Base-by-base conservation (phyloP, 768 basidiomycete species). In the Psilocybe azurescens region DNA sequence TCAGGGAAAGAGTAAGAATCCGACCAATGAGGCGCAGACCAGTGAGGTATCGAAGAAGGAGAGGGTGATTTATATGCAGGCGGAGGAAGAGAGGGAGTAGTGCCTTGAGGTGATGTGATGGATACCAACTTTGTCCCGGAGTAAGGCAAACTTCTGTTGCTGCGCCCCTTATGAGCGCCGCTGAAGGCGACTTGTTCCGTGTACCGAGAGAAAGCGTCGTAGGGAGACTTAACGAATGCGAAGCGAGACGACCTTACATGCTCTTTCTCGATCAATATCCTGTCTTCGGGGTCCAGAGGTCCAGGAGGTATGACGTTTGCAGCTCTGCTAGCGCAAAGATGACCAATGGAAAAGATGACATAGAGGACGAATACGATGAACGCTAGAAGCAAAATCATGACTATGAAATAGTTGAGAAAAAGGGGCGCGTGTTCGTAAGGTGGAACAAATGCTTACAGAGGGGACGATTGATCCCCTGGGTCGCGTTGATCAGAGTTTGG, bases 51-150 rank as follows among this genome's bases (percentile, higher is more conserved):
- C 11, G 53, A 11, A 18, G 57, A 38, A 1, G 38, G 57, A 38
- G 53, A n/a, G 14, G 56, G 56, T n/a, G 61, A 62, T 16, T 55
- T 57, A 29, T 62, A 62, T 14, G 61, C 55, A 9, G 60, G 60
- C 3, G 61, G 61, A 11, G 61, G 61, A n/a, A 51, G 61, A 18
- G 56, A 54, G 13, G 46, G 49, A 13, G 61, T 53, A 8, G 39
- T 33, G 28, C 41, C 39, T 20, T 20, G 18, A 30, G 30, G 30
- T 20, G 56, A 62, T n/a, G 56, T 13, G 24, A 53, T 24, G 20
- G 50, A 41, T 18, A 51, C 39, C 29, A 47, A 24, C 39, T 62
- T 53, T 28, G 56, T 58, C 18, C 56, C 56, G 48, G 56, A 41
- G 51, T 56, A 53, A n/a, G 44, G 39, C 7, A 48, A 39, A 13